Percentiles rank a stretch among this genome's conserved stretches.
These are phyloP conservation scores for Kwoniella mangroviensis DNA, from an alignment of 768 basidiomycete species.

Conservation along the genomic window DNA sequence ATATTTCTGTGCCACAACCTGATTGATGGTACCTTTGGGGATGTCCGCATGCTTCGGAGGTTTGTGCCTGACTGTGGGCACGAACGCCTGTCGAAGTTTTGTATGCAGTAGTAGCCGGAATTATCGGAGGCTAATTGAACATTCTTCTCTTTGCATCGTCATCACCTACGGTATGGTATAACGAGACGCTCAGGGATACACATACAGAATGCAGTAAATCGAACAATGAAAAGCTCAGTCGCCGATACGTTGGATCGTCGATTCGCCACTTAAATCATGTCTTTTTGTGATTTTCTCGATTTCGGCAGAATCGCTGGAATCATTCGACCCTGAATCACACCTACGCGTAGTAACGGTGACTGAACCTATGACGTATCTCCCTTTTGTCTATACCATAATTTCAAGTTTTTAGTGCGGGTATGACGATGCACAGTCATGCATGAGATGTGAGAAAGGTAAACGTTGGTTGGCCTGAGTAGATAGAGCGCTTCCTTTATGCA, in stretches of 20 bases:
- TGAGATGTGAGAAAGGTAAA: neutral
- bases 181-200: no score
- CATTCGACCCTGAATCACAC: neutral
- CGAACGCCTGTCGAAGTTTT: no score
- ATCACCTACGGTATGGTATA: no score
- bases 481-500: neutral
- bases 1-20: neutral
- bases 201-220: no score
- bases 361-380: constrained; percentile 12
- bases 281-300: neutral
- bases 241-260: no score
- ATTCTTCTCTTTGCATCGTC: no score
- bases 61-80: no score
- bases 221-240: no score
- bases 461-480: neutral
- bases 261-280: no score
- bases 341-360: neutral
- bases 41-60: no score
- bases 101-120: no score
- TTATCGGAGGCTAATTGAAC: no score
- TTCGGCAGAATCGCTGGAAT: constrained; percentile 9
- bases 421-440: neutral
- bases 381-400: neutral
- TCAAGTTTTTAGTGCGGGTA: neutral
- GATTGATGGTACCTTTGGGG: neutral